Evolutionary conservation across 139 green algal species (phyloP).

Genomic region (Tetradesmus lagerheimii): DNA sequence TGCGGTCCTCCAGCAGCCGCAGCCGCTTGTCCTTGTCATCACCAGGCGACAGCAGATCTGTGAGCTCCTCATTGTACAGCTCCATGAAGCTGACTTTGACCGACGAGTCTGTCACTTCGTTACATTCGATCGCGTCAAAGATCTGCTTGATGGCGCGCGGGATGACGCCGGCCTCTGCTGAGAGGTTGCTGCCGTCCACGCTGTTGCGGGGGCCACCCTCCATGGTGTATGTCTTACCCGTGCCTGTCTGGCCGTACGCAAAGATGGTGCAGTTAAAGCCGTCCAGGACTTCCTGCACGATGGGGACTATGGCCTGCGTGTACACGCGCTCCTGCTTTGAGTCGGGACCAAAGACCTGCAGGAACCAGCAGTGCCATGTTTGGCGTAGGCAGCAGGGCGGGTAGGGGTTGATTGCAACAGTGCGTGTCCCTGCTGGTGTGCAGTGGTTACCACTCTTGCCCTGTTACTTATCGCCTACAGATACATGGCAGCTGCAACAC

Average conservation of each 20-base stretch:
- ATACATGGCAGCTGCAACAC: not conserved
- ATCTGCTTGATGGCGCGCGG: conserved; percentile 95
- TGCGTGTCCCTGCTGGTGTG: not conserved
- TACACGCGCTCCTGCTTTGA: conserved; percentile 92
- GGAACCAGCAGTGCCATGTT: not conserved
- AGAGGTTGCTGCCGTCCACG: conserved; percentile 67
- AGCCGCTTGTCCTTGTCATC: conserved; percentile 69
- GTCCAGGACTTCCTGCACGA: conserved; percentile 97
- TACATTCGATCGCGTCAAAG: conserved; percentile 90
- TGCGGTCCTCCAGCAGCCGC: conserved; percentile 86
- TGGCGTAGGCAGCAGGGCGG: not conserved
- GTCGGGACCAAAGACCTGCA: conserved; percentile 89
- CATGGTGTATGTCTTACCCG: conserved; percentile 99
- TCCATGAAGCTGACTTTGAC: conserved; percentile 94
- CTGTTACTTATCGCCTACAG: not conserved
- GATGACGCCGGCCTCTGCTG: conserved; percentile 93
- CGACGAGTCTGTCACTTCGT: conserved; percentile 70
- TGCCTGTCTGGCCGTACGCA: conserved; percentile 88
- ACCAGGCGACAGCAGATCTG: conserved; percentile 88
- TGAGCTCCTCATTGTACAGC: conserved; percentile 99
- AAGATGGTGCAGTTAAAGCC: conserved; percentile 91
- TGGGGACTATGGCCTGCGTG: conserved; percentile 84
- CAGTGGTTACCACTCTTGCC: not conserved
- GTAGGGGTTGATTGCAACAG: too few species aligned
- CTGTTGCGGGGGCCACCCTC: conserved; percentile 82